Base-by-base conservation (phyloP, 73 alveolate genomes). In the Paramecium caudatum region DNA sequence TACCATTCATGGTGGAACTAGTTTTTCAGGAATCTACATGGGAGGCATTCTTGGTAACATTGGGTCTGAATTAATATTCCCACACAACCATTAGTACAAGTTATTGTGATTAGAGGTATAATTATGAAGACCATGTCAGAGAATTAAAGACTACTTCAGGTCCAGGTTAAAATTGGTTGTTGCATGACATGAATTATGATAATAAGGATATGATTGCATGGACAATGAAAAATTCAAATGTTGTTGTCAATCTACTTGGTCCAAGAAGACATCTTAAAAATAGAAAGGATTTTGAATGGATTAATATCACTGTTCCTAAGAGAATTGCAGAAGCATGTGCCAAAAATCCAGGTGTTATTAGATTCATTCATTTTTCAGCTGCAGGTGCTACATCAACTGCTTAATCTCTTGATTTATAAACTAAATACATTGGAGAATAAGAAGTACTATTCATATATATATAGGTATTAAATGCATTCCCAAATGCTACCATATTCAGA, bases 271-370 rank as follows among this genome's bases (percentile, higher is more conserved):
- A 90, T 47, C 15, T 49, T n/a, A 91, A 88, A 41, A 90, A 90
- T 47, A 61, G 82, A 46, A 55, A 65, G 7, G 65, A 62, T 47
- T 49, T 90, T 70, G 92, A 80, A 15, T 92, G 90, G 41, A 80
- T 86, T 6, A 91, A 91, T 90, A 90, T 90, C 17, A 61, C 61
- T 1, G 86, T 91, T 23, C 92, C 95, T 15, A 91, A 61, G 61
- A 85, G 91, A 82, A 70, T 91, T 5, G 95, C 95, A 19, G 91
- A 91, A 80, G 94, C 94, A n/a, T 45, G 88, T 47, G 95, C 94
- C 23, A 86, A 90, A 34, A 91, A 78, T 17, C 82, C 94, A 25
- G 82, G 90, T 34, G 92, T 91, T 13, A 49, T 61, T 1, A 90
- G 95, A 65, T 80, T 91, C 4, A 91, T 91, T 70, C 95, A 91